A percentile compares a stretch with the other conserved stretches of the same genome.
These are phyloP conservation scores for Fistulinella staudtii DNA, from an alignment of 1,284 basidiomycete species.

Conservation along the genomic window DNA sequence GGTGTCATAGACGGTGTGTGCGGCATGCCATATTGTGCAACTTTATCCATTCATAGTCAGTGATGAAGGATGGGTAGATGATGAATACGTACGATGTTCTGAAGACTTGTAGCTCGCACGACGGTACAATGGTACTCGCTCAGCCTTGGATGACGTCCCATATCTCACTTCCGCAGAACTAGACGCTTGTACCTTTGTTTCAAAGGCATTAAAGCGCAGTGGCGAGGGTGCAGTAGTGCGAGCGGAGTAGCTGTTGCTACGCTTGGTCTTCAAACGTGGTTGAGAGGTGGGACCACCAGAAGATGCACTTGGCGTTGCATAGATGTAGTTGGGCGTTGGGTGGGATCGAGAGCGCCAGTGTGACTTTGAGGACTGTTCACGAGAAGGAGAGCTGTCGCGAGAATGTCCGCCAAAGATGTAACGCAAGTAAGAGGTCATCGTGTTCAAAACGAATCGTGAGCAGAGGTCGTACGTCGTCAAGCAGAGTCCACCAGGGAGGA, in stretches of 20 bases:
- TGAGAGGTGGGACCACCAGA: slow-evolving; percentile 23
- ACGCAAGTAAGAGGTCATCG: slow-evolving; percentile 33
- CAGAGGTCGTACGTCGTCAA: slow-evolving; percentile 15
- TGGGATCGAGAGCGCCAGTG: slow-evolving; percentile 32
- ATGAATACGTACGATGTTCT: slow-evolving; percentile 28
- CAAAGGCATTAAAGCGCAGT: slow-evolving; percentile 30
- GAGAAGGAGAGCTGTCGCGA: slow-evolving; percentile 23
- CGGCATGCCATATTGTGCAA: slow-evolving; percentile 30
- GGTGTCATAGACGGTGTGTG: slow-evolving; percentile 29
- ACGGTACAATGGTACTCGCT: slow-evolving; percentile 29
- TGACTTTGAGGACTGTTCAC: slow-evolving; percentile 26
- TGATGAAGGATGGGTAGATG: neutral
- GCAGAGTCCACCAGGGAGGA: slow-evolving; percentile 7
- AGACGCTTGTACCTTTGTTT: slow-evolving; percentile 10
- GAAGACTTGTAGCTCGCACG: slow-evolving; percentile 35
- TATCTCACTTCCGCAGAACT: slow-evolving; percentile 26
- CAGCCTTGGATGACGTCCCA: slow-evolving; percentile 25
- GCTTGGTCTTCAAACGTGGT: slow-evolving; percentile 32
- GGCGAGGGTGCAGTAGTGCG: slow-evolving; percentile 28
- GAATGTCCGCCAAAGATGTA: slow-evolving; percentile 33
- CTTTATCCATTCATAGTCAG: slow-evolving; percentile 11
- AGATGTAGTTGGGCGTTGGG: slow-evolving; percentile 30
- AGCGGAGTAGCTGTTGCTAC: slow-evolving; percentile 34
- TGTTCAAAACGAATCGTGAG: neutral
- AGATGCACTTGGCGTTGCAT: slow-evolving; percentile 16